Conservation (phyloP, 768 basidiomycete genomes). For the Lactarius akahatsu region DNA sequence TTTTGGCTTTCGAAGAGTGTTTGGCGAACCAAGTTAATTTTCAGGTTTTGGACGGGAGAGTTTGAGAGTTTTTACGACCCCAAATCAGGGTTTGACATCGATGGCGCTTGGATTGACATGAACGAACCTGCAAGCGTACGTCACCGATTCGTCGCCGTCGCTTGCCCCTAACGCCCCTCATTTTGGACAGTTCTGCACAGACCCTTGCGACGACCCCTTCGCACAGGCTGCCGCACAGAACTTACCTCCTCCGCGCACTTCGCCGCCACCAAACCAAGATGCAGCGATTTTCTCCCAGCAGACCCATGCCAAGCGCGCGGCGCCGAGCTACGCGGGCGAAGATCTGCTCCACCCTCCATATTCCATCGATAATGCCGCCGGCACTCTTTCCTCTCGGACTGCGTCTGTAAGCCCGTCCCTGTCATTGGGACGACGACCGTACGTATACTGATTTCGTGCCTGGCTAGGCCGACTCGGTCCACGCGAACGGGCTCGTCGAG, state of each 20-base stretch:
- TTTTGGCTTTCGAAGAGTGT: neutral
- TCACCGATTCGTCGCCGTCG: neutral
- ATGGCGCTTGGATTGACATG: conserved; percentile 77
- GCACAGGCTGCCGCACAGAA: conserved; percentile 51
- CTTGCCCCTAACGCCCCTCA: no score
- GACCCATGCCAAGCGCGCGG: conserved; percentile 32
- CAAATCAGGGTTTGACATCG: conserved; percentile 57
- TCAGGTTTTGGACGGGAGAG: conserved; percentile 62
- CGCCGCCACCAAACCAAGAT: conserved; percentile 51
- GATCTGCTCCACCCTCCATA: conserved; percentile 55
- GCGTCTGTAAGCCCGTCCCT: conserved; percentile 44
- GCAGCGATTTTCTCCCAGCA: conserved; percentile 49
- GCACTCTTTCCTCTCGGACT: conserved; percentile 50
- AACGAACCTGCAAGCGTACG: conserved; percentile 68
- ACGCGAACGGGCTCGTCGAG: conserved; percentile 57
- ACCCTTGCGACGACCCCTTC: conserved; percentile 61
- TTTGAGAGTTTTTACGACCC: conserved; percentile 57
- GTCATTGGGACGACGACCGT: neutral
- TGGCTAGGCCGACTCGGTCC: conserved; percentile 40
- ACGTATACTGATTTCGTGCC: neutral
- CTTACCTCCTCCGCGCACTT: conserved; percentile 54
- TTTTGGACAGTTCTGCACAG: conserved; percentile 54
- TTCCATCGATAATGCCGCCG: conserved; percentile 55
- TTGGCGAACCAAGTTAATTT: neutral
- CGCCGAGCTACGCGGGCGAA: conserved; percentile 33